Base-by-base conservation (phyloP, 192 early-diverging fungal genomes). In the Coemansia sp. region DNA sequence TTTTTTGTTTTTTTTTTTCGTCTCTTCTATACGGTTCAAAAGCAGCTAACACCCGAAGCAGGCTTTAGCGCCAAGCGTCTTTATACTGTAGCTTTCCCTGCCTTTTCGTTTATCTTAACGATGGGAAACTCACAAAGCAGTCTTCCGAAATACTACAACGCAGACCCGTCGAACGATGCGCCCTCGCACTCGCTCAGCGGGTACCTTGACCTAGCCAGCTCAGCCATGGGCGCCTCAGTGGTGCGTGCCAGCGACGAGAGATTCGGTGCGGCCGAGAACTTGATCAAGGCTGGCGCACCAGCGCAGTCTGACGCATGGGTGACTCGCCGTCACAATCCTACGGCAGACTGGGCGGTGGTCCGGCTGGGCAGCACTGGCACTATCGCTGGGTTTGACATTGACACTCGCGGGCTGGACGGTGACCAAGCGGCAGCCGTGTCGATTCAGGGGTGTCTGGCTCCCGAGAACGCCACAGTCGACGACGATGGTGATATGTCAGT, bases 371-470 rank as follows among this genome's bases (percentile, higher is more conserved):
- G 91, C 58, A 74, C 92, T 5, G 96, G 95, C 23, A 77, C 73
- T 12, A 88, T 98, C 14, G 74, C 73, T 0, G 96, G 94, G 14
- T 90, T 98, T 68, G 90, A 94, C 73, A 87, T 93, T 36, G 95
- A 98, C 71, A 96, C 96, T 6, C 82, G 89, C 12, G 88, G 87
- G 63, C 95, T 98, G 65, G 94, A 91, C 19, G 95, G 96, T 50
- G 95, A 95, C 77, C 92, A 96, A 41, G 88, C 91, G 11, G 89
- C 93, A 0, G 74, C 84, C 59, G 88, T 92, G 29, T 91, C 90
- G 4, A 87, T 98, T n/a, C 92, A 96, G 76, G 94, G 88, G 11
- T 85, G 84, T 61, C 67, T 75, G 69, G 70, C 70, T 1, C 25
- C 66, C 0, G 67, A 59, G 6, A 65, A 59, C 55, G 37, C 73